Evolutionary conservation across 1,139 yeast species (phyloP).

Genomic region (Scheffersomyces lignicola): DNA sequence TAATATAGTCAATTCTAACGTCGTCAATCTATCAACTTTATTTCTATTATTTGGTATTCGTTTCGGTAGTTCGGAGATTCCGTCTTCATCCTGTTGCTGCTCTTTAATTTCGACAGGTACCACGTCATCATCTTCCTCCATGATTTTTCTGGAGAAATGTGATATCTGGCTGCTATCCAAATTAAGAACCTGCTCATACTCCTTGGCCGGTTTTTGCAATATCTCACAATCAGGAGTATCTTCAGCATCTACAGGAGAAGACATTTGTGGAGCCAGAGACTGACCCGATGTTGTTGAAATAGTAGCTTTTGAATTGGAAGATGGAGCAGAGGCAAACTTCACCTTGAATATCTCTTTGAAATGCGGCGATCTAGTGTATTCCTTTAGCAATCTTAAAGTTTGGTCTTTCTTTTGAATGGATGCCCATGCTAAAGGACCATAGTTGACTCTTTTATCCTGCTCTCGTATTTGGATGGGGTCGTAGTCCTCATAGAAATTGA

Average conservation of each 20-base stretch:
- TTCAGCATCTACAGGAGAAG: neutral
- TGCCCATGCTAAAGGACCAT: constrained; percentile 51
- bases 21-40: constrained; percentile 12
- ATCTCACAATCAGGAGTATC: neutral
- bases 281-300: no score
- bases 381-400: constrained; percentile 36
- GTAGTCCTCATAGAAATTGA: constrained; percentile 42
- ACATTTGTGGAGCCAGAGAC: no score
- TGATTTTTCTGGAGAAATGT: constrained; percentile 27
- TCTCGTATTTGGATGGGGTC: constrained; percentile 35
- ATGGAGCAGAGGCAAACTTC: neutral
- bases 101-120: constrained; percentile 26
- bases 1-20: constrained; percentile 24
- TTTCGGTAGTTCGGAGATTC: neutral
- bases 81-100: constrained; percentile 1
- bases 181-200: constrained; percentile 11
- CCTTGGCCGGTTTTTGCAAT: neutral
- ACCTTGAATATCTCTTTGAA: neutral
- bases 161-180: constrained; percentile 11
- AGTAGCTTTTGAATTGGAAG: neutral
- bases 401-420: constrained; percentile 48
- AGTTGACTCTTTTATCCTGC: constrained; percentile 28
- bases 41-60: neutral
- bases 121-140: constrained; percentile 35
- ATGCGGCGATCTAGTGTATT: constrained; percentile 16